phyloP scores from a whole-genome alignment of 2,329 filamentous ascomycete genomes.

The Pleomassaria siparia region DNA sequence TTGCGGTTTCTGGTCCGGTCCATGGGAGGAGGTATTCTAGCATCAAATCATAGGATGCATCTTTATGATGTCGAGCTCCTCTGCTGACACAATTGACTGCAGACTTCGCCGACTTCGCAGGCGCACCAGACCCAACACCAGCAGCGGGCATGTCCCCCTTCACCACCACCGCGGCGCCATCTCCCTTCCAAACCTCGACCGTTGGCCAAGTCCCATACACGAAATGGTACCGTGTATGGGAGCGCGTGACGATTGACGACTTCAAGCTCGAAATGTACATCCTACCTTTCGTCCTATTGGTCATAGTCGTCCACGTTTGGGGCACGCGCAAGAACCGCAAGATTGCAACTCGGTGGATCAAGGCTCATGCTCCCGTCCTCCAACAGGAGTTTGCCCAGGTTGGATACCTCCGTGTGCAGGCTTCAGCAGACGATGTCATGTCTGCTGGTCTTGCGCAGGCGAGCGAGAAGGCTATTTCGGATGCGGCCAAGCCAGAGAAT shows the following conservation, averaged over 20 bases:
- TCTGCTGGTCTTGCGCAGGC: slow-evolving; percentile 42
- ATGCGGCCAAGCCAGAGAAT: slow-evolving; percentile 55
- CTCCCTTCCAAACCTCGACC: slow-evolving; percentile 44
- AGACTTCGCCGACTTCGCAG: slow-evolving; percentile 96
- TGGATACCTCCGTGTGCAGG: slow-evolving; percentile 64
- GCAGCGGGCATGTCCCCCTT: slow-evolving; percentile 48
- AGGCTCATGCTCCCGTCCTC: slow-evolving; percentile 70
- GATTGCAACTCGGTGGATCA: slow-evolving; percentile 79
- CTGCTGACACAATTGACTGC: slow-evolving; percentile 12
- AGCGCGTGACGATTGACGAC: slow-evolving; percentile 79
- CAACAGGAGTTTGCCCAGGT: slow-evolving; percentile 83
- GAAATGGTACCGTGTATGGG: slow-evolving; percentile 96
- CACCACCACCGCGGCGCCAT: slow-evolving; percentile 34
- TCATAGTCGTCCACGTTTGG: slow-evolving; percentile 78
- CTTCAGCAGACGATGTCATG: slow-evolving; percentile 50
- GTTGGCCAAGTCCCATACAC: slow-evolving; percentile 67
- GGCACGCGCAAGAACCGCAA: slow-evolving; percentile 77
- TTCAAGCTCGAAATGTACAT: slow-evolving; percentile 88
- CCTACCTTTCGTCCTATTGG: slow-evolving; percentile 70
- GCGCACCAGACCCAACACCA: slow-evolving; percentile 67
- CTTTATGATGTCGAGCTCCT: background rate
- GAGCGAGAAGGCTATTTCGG: slow-evolving; percentile 41
- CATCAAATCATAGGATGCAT: background rate
- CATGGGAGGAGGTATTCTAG: background rate
- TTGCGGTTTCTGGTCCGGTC: background rate